phyloP scores from a whole-genome alignment of 345 rosid species.

The Brassica rapa region DNA sequence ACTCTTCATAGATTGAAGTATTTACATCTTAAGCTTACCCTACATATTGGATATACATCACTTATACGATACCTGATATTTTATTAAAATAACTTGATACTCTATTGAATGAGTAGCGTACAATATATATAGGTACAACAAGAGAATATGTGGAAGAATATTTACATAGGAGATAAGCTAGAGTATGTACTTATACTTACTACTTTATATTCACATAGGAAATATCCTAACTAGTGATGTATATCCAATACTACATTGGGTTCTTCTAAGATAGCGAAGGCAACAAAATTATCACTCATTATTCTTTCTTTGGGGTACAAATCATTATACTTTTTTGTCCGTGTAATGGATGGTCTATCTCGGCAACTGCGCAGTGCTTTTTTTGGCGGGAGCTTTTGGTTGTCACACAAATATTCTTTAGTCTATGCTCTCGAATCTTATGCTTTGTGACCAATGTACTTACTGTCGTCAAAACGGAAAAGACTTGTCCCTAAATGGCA shows the following conservation, averaged over 20 bases:
- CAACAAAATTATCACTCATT: constrained; percentile 2
- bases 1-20: neutral
- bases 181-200: no score
- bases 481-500: neutral
- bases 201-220: no score
- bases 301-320: neutral
- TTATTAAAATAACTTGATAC: no score
- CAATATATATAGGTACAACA: no score
- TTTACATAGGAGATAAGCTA: no score
- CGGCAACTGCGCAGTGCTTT: constrained; percentile 11
- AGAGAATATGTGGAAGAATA: no score
- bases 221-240: no score
- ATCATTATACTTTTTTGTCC: constrained; percentile 10
- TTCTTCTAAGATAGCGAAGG: neutral
- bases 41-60: no score
- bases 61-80: no score
- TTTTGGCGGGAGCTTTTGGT: constrained; percentile 18
- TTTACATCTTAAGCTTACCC: neutral
- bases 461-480: neutral
- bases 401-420: constrained; percentile 1
- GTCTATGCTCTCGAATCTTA: constrained; percentile 20
- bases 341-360: constrained; percentile 7
- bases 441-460: constrained; percentile 6
- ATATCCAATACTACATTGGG: neutral
- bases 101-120: no score